Evolutionary conservation across 345 rosid genomes (phyloP), one percentile per base, ranked within the genome.

Genomic region (Cardiospermum halicacabum): DNA sequence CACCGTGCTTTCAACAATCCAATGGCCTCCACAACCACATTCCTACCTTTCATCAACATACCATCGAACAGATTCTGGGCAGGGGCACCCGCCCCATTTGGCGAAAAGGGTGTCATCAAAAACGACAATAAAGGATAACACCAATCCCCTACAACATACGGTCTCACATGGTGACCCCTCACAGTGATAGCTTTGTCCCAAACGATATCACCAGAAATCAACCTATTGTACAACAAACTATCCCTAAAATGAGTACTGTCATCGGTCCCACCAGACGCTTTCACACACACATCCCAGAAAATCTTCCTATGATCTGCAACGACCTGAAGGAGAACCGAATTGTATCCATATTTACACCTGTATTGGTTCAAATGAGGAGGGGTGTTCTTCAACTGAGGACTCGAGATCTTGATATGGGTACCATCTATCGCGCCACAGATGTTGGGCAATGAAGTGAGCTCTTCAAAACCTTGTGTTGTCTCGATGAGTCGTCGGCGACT

Each of bases 41-140:
- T 87, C 80, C 99, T 85, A 39, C 95, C 97, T 63, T 94, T 94
- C 99, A 94, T 94, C 72, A 94, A 71, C 99, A 94, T 94, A 11
- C 97, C 96, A 2, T 94, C 99, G 18, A 94, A 94, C 62, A 94
- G 73, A 68, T 94, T 94, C 82, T 91, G 96, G 0, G 95, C 89
- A 0, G 99, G 99, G 0, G 85, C 74, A 19, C 97, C 99, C 0
- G 84, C 56, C 16, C 99, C 99, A 24, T 85, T 76, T 0, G 96
- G 86, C 0, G 96, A 91, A 75, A 84, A 94, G 15, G 99, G 97
- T 37, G 96, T 85, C 99, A 94, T 94, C 62, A 94, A 49, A 22
- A 91, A 94, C 0, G 99, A 83, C 76, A 87, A 65, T 36, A 85
- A 68, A 21, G 97, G 99, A 69, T 87, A 91, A 68, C 99, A 87